Percentiles rank a stretch among this genome's conserved stretches.
These are phyloP conservation scores for Cicer arietinum DNA, from an alignment of 306 rosid genomes.

Conservation along the genomic window DNA sequence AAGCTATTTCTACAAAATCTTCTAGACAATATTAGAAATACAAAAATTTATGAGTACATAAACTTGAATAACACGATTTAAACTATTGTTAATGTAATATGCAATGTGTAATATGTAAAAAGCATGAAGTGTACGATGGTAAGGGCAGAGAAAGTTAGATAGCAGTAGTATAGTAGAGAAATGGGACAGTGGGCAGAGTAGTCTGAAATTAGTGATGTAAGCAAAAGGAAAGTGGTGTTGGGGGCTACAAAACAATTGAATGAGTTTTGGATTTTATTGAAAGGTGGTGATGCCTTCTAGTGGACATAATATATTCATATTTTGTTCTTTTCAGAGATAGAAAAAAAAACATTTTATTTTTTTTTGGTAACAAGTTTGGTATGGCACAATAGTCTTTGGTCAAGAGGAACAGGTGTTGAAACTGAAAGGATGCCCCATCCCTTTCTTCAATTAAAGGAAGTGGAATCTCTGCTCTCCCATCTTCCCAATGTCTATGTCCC, in stretches of 20 bases:
- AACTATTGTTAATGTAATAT: too few relatives aligned
- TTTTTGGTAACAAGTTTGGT: constrained; percentile 46
- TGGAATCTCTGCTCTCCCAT: constrained; percentile 92
- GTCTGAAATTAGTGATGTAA: constrained; percentile 68
- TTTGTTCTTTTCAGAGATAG: constrained; percentile 43
- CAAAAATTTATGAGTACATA: too few relatives aligned
- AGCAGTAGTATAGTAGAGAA: constrained; percentile 29
- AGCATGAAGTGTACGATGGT: constrained; percentile 53
- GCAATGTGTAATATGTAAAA: constrained; percentile 7
- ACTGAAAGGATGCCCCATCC: constrained; percentile 69
- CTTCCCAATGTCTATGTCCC: constrained; percentile 69
- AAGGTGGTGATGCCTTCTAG: constrained; percentile 43
- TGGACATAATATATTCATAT: constrained; percentile 46
- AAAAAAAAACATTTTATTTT: not conserved
- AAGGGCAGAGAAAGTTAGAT: constrained; percentile 43
- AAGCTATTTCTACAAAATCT: too few relatives aligned
- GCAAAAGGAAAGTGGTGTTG: constrained; percentile 62
- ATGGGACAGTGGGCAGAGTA: constrained; percentile 58
- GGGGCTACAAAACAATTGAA: constrained; percentile 63
- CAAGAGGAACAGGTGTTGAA: constrained; percentile 68
- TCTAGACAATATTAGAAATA: too few relatives aligned
- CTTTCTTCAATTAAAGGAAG: constrained; percentile 67
- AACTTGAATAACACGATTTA: too few relatives aligned
- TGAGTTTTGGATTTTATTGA: constrained; percentile 72
- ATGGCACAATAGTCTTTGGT: constrained; percentile 64